Conservation (phyloP, 2,329 filamentous ascomycete species). For the Alternaria longipes region DNA sequence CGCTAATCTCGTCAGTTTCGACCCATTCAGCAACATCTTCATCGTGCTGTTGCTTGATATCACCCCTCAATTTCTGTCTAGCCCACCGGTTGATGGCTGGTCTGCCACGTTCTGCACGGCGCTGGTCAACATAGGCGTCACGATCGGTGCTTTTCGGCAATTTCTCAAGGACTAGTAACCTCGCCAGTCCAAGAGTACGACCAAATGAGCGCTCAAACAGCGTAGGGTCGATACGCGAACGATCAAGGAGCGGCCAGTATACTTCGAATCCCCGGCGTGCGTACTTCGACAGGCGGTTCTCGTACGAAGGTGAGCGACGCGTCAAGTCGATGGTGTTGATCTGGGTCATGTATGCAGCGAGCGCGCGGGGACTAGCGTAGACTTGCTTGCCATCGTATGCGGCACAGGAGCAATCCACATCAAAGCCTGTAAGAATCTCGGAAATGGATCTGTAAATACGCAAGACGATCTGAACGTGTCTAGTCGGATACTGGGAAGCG, state of each 20-base stretch:
- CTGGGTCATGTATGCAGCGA: conserved; percentile 83
- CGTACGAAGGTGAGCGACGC: conserved; percentile 84
- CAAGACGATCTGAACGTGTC: conserved; percentile 86
- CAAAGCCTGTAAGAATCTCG: conserved; percentile 87
- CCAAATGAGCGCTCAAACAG: conserved; percentile 85
- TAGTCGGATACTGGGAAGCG: conserved; percentile 81
- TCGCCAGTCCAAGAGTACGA: conserved; percentile 77
- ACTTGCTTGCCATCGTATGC: conserved; percentile 85
- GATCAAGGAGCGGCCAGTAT: conserved; percentile 78
- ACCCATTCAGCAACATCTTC: conserved; percentile 88
- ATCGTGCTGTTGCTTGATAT: conserved; percentile 79
- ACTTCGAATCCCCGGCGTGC: conserved; percentile 85
- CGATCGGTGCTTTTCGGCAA: conserved; percentile 74
- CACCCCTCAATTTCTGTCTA: conserved; percentile 63
- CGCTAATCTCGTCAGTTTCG: conserved; percentile 76
- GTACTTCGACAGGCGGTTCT: conserved; percentile 84
- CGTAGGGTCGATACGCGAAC: conserved; percentile 80
- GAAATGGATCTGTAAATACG: conserved; percentile 85
- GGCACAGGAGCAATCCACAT: conserved; percentile 84
- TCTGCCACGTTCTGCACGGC: conserved; percentile 76
- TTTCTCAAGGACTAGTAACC: conserved; percentile 80
- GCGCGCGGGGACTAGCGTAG: conserved; percentile 77
- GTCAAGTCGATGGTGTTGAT: conserved; percentile 81
- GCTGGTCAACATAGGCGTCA: conserved; percentile 74
- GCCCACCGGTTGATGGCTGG: conserved; percentile 61